Evolutionary conservation across 1,139 yeast genomes (phyloP).

Genomic region (Nakaseomyces glabratus): DNA sequence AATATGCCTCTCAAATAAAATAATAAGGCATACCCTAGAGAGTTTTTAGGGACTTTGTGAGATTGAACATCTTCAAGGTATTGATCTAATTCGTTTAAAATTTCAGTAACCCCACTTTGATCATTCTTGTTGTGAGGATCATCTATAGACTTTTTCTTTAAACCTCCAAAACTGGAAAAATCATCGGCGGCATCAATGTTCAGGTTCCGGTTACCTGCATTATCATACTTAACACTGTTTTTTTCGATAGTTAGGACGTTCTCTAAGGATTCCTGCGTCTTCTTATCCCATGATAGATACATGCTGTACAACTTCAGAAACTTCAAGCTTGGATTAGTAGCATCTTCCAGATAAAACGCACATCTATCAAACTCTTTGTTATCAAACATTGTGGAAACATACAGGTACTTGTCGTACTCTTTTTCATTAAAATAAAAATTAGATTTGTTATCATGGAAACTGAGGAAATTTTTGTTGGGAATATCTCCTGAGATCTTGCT

Average conservation of each 20-base stretch:
- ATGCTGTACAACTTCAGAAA: slow-evolving; percentile 64
- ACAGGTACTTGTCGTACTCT: slow-evolving; percentile 40
- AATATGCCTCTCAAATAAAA: slow-evolving; percentile 63
- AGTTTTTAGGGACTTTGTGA: slow-evolving; percentile 21
- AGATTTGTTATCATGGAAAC: slow-evolving; percentile 4
- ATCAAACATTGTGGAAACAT: slow-evolving; percentile 71
- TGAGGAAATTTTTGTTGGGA: slow-evolving; percentile 3
- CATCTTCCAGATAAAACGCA: slow-evolving; percentile 46
- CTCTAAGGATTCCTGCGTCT: slow-evolving; percentile 63
- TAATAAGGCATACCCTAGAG: slow-evolving; percentile 37
- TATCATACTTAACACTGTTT: slow-evolving; percentile 2
- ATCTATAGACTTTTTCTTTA: slow-evolving; percentile 6
- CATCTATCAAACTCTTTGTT: slow-evolving; percentile 84
- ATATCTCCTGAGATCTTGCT: slow-evolving; percentile 2
- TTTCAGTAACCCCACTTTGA: slow-evolving; percentile 19
- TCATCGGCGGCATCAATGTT: slow-evolving; percentile 8
- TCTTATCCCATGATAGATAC: slow-evolving; percentile 66
- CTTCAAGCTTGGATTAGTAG: slow-evolving; percentile 45
- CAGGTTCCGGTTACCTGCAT: slow-evolving; percentile 7
- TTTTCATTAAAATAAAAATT: slow-evolving; percentile 19
- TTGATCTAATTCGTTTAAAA: slow-evolving; percentile 37
- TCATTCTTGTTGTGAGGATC: slow-evolving; percentile 14
- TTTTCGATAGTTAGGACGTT: slow-evolving; percentile 39
- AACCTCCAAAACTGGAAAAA: slow-evolving; percentile 1
- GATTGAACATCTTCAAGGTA: slow-evolving; percentile 25